These are phyloP conservation scores for Fomitopsis pinicola DNA, from an alignment of 1,284 basidiomycete species.

Conservation along the genomic window DNA sequence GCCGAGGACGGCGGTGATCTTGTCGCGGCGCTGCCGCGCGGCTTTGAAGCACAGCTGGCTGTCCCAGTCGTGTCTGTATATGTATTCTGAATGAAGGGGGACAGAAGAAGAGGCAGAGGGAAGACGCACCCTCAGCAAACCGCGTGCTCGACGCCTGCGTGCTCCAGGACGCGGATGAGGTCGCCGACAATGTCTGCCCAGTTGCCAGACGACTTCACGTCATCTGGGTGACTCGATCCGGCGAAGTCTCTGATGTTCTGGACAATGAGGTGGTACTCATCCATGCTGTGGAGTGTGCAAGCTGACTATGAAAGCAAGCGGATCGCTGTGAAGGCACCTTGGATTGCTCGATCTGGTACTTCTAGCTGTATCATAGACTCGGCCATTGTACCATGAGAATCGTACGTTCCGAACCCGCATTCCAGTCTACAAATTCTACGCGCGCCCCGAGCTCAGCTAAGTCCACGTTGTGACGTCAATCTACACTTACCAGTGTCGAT, in stretches of 20 bases:
- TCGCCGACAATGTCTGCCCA: constrained; percentile 59
- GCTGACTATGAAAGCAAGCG: neutral
- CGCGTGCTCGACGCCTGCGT: constrained; percentile 42
- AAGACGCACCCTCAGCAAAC: constrained; percentile 55
- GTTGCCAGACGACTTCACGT: constrained; percentile 52
- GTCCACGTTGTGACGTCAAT: neutral
- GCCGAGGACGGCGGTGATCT: constrained; percentile 58
- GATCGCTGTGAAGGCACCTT: constrained; percentile 31
- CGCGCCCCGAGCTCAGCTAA: neutral
- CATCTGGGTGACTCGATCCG: constrained; percentile 57
- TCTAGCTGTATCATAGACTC: constrained; percentile 68
- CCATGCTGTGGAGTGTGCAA: constrained; percentile 29
- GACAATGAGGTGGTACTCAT: constrained; percentile 54
- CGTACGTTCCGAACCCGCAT: constrained; percentile 43
- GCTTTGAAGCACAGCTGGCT: constrained; percentile 61
- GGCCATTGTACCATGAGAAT: constrained; percentile 74
- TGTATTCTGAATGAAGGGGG: neutral
- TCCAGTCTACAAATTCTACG: constrained; percentile 64
- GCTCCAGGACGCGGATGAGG: constrained; percentile 52
- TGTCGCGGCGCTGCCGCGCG: constrained; percentile 57
- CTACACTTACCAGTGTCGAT: constrained; percentile 22
- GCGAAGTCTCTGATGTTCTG: constrained; percentile 68
- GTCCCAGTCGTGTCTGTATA: constrained; percentile 67
- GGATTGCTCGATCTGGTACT: constrained; percentile 61
- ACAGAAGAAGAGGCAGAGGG: neutral